Conservation (phyloP, 2,329 filamentous ascomycete genomes). For the Emmonsia crescens region DNA sequence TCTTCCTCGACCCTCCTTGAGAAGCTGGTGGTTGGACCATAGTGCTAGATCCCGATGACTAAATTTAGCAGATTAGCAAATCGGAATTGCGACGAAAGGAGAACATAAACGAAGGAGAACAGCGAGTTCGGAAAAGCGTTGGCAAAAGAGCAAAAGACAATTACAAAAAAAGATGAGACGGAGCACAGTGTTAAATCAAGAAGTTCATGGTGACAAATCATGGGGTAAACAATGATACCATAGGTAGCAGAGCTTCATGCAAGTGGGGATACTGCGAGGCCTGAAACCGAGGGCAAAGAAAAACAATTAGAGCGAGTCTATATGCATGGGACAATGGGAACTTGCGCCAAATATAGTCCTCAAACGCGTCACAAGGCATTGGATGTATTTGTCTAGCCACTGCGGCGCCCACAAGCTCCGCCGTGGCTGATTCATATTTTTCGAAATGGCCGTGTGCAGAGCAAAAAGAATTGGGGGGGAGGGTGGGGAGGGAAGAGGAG, state of each 20-base stretch:
- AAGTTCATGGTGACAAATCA: not conserved
- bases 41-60: conserved; percentile 5
- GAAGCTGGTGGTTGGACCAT: conserved; percentile 37
- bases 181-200: not conserved
- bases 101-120: not conserved
- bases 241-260: not conserved
- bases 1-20: conserved; percentile 64
- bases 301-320: not conserved
- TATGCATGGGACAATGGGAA: not conserved
- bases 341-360: not conserved
- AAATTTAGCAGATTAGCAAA: conserved; percentile 4
- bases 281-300: not conserved
- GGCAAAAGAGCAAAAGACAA: not conserved
- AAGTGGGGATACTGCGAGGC: not conserved
- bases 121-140: not conserved
- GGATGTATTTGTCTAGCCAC: not conserved
- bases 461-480: not conserved
- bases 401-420: not conserved
- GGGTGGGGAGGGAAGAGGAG: not conserved
- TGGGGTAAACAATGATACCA: not conserved
- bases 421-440: not conserved
- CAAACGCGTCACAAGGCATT: not conserved
- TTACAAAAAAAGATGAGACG: not conserved
- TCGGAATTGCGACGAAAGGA: not conserved
- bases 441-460: not conserved